Evolutionary conservation across 768 basidiomycete species (phyloP).

Genomic region (Auricularia sp.): DNA sequence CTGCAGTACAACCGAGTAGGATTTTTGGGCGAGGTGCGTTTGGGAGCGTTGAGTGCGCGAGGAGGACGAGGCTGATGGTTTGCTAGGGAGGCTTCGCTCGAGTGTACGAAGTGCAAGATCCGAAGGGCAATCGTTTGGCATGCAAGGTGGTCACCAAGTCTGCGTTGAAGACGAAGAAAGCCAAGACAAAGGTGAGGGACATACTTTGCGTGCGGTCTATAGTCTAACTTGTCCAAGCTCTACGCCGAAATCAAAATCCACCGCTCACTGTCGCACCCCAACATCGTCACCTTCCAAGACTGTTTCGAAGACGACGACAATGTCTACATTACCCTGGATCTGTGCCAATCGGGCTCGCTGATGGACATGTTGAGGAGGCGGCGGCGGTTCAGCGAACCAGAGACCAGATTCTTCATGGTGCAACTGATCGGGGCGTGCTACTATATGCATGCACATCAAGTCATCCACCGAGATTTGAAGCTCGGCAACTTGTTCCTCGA

Average conservation of each 20-base stretch:
- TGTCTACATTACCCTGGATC: conserved; percentile 94
- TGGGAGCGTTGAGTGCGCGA: too few relatives aligned
- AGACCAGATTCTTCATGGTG: conserved; percentile 84
- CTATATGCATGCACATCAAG: conserved; percentile 94
- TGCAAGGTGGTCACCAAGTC: conserved; percentile 94
- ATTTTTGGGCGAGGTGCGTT: too few relatives aligned
- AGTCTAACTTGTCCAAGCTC: conserved; percentile 38
- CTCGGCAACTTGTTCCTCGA: conserved; percentile 93
- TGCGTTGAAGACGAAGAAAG: conserved; percentile 92
- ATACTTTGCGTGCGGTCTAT: conserved; percentile 7
- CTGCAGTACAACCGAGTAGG: too few relatives aligned
- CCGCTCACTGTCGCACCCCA: conserved; percentile 81
- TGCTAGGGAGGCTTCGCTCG: conserved; percentile 95
- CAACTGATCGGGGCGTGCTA: conserved; percentile 93
- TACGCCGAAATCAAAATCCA: conserved; percentile 99
- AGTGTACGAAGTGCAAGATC: conserved; percentile 88
- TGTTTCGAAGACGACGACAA: conserved; percentile 94
- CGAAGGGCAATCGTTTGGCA: conserved; percentile 52
- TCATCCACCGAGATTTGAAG: conserved; percentile 96
- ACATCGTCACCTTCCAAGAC: conserved; percentile 85
- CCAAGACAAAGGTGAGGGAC: conserved; percentile 92
- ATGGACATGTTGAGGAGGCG: conserved; percentile 88
- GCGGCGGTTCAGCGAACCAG: conserved; percentile 81
- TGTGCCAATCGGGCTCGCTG: conserved; percentile 80
- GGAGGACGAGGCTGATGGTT: too few relatives aligned